Evolutionary conservation across 2,329 filamentous ascomycete genomes (phyloP).

Genomic region (Endothia cerciana): DNA sequence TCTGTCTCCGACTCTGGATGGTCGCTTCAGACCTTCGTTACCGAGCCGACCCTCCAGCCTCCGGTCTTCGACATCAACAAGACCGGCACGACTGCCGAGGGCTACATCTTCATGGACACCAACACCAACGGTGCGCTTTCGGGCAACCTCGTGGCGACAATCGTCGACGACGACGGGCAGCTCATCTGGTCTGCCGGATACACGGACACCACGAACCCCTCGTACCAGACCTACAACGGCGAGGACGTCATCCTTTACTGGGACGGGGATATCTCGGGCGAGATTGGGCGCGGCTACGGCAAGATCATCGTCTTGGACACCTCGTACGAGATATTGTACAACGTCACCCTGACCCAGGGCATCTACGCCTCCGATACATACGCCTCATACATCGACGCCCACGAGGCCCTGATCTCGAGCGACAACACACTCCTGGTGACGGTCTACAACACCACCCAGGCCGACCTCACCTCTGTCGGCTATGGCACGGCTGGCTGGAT

Average conservation of each 20-base stretch:
- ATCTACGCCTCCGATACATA: slow-evolving; percentile 18
- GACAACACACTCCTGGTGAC: slow-evolving; percentile 46
- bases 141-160: slow-evolving; percentile 32
- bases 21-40: slow-evolving; percentile 19
- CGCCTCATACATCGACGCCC: slow-evolving; percentile 35
- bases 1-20: slow-evolving; percentile 7
- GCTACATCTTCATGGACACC: slow-evolving; percentile 21
- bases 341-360: slow-evolving; percentile 29
- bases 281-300: slow-evolving; percentile 39
- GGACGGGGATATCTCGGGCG: slow-evolving; percentile 44
- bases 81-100: slow-evolving; percentile 9
- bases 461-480: slow-evolving; percentile 34
- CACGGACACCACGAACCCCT: slow-evolving; percentile 45
- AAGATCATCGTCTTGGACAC: slow-evolving; percentile 33
- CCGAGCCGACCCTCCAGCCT: slow-evolving; percentile 10
- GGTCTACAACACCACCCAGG: slow-evolving; percentile 39
- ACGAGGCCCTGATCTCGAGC: slow-evolving; percentile 46
- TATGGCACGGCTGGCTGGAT: slow-evolving; percentile 35
- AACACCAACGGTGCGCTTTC: slow-evolving; percentile 16
- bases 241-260: slow-evolving; percentile 46
- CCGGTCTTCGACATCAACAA: slow-evolving; percentile 18
- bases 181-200: slow-evolving; percentile 49
- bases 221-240: slow-evolving; percentile 47
- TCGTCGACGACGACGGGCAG: slow-evolving; percentile 47
- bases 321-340: slow-evolving; percentile 37